Percentiles rank a stretch among this genome's conserved stretches.
These are phyloP conservation scores for Ophiostoma ulmi DNA, from an alignment of 2,329 filamentous ascomycete genomes.

Conservation along the genomic window DNA sequence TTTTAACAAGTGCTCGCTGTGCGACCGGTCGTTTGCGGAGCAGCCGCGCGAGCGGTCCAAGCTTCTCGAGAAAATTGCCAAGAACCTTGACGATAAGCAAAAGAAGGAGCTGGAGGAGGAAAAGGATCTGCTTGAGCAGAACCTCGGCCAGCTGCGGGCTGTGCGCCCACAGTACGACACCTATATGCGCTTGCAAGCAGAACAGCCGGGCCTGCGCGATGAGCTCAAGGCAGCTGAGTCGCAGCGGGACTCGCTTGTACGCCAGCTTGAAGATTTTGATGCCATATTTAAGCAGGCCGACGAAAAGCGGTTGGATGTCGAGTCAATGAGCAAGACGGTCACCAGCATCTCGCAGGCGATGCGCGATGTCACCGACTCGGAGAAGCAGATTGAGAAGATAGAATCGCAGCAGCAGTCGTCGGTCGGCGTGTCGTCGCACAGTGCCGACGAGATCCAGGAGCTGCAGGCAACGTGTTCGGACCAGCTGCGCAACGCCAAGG, in stretches of 20 bases:
- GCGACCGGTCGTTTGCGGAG: slow-evolving; percentile 63
- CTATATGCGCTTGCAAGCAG: slow-evolving; percentile 58
- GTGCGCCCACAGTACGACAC: slow-evolving; percentile 67
- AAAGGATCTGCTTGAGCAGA: slow-evolving; percentile 51
- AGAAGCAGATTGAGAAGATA: slow-evolving; percentile 69
- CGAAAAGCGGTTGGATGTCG: slow-evolving; percentile 50
- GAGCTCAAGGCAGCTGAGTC: slow-evolving; percentile 52
- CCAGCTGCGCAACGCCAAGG: slow-evolving; percentile 60
- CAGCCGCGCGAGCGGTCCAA: slow-evolving; percentile 54
- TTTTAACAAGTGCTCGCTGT: slow-evolving; percentile 71
- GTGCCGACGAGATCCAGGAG: slow-evolving; percentile 77
- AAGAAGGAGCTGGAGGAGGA: slow-evolving; percentile 53
- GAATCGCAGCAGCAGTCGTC: slow-evolving; percentile 40
- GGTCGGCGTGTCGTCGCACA: slow-evolving; percentile 47
- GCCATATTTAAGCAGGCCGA: slow-evolving; percentile 59
- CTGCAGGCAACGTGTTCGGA: slow-evolving; percentile 64
- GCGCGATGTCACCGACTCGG: slow-evolving; percentile 64
- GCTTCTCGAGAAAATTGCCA: slow-evolving; percentile 62
- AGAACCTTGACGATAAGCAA: slow-evolving; percentile 56
- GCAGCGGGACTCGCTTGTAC: slow-evolving; percentile 56
- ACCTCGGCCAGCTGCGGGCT: slow-evolving; percentile 55
- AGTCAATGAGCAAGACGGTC: slow-evolving; percentile 71
- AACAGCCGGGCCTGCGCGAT: slow-evolving; percentile 64
- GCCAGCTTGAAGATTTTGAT: slow-evolving; percentile 63
- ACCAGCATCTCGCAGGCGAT: slow-evolving; percentile 67